phyloP scores from a whole-genome alignment of 1,284 basidiomycete species.

The Irpex rosettiformis region DNA sequence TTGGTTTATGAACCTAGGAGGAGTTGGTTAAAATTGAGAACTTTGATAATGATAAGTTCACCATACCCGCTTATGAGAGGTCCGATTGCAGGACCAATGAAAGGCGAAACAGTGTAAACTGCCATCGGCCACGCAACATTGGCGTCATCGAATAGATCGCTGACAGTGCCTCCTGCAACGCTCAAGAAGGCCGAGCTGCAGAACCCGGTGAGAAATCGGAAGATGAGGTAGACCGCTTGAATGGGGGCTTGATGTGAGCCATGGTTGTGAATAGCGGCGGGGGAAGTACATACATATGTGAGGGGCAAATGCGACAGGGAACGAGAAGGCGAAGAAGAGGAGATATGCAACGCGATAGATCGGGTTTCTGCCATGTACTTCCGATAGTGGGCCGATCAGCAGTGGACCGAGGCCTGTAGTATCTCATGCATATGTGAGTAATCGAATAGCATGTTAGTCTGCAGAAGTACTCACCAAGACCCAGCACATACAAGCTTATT shows the following conservation, averaged over 20 bases:
- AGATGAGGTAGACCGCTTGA: slow-evolving; percentile 56
- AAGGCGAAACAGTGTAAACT: slow-evolving; percentile 66
- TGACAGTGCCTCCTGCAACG: slow-evolving; percentile 80
- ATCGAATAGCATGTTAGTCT: not conserved
- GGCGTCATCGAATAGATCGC: slow-evolving; percentile 66
- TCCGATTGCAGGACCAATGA: slow-evolving; percentile 70
- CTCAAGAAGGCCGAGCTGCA: slow-evolving; percentile 73
- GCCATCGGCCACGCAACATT: slow-evolving; percentile 79
- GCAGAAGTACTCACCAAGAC: slow-evolving; percentile 35
- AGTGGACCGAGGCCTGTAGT: slow-evolving; percentile 44
- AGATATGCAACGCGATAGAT: slow-evolving; percentile 38
- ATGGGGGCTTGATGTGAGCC: slow-evolving; percentile 3
- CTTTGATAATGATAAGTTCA: not conserved
- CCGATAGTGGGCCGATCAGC: slow-evolving; percentile 49
- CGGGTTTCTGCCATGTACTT: slow-evolving; percentile 46
- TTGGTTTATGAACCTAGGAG: slow-evolving; percentile 41
- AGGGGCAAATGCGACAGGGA: slow-evolving; percentile 50
- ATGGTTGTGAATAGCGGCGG: not conserved
- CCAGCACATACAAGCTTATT: slow-evolving; percentile 69
- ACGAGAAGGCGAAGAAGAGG: slow-evolving; percentile 41
- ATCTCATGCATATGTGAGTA: not conserved
- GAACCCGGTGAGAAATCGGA: slow-evolving; percentile 71
- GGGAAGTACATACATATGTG: slow-evolving; percentile 32
- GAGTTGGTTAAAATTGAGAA: not conserved
- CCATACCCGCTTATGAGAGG: slow-evolving; percentile 58